Base-by-base conservation (phyloP, 176 grass and related monocot genomes). In the Triticum timopheevii region DNA sequence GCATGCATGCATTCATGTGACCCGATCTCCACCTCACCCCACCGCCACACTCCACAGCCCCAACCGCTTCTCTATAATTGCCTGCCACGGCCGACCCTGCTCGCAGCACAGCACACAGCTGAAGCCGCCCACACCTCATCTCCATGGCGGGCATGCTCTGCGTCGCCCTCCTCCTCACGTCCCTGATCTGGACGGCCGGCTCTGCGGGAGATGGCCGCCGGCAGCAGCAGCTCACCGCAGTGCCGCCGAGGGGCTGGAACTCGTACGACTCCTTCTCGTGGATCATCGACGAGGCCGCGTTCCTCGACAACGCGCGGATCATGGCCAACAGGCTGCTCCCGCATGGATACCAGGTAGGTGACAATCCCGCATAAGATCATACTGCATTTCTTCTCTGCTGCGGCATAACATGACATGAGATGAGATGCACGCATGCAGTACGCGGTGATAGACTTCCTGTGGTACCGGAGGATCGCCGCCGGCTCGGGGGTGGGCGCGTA, bases 201-300 rank as follows among this genome's bases (percentile, higher is more conserved):
- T 8, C 19, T 0, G 19, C 56, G 0, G 56, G 56, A 59, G 56
- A 59, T 4, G 20, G 56, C 19, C 56, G 7, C 7, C 56, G 20
- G 56, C 19, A 9, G 56, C 56, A 54, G 50, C 44, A 52, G 27
- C 44, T 76, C 28, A 20, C 73, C 88, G 82, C 64, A 82, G 88
- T 20, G 20, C 90, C 93, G 7, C 96, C 96, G 31, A 95, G 93
- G 67, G 93, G 96, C 2, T 98, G 93, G 96, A 98, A 98, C 88
- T 98, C 93, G 2, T 98, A 95, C 56, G 96, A 98, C 79, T 95
- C 93, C 15, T 98, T 98, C 80, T 95, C 93, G 12, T 98, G 96
- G 95, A 87, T 49, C 17, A 69, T 98, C 20, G 89, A 93, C 6
- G 93, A 98, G 87, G 74, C 85, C 61, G 80, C 87, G 16, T 95